Conservation (phyloP, 495 filamentous ascomycete genomes). For the Xylaria flabelliformis region DNA sequence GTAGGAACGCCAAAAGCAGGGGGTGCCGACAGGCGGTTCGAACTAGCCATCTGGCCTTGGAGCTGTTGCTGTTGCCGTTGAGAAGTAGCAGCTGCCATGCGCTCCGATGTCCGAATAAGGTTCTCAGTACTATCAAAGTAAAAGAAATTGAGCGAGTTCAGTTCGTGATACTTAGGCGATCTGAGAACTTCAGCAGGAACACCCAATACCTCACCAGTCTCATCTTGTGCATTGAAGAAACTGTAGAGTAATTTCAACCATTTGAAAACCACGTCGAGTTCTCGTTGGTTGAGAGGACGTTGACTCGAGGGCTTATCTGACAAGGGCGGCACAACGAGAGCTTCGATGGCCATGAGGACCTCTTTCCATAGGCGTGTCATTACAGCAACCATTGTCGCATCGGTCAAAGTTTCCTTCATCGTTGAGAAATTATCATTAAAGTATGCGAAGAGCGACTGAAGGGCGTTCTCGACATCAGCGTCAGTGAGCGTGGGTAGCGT, state of each 20-base stretch:
- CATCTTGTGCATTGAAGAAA: constrained; percentile 94
- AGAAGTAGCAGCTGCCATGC: constrained; percentile 91
- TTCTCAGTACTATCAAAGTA: constrained; percentile 94
- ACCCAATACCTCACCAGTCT: constrained; percentile 84
- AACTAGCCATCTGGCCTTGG: constrained; percentile 40
- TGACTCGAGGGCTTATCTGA: constrained; percentile 95
- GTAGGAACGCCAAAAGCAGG: constrained; percentile 58
- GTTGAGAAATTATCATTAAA: constrained; percentile 99
- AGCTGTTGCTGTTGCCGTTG: constrained; percentile 72
- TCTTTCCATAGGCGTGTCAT: constrained; percentile 99
- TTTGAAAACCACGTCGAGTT: constrained; percentile 92
- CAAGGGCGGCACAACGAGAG: constrained; percentile 87
- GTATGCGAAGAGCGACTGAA: constrained; percentile 91
- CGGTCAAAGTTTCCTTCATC: constrained; percentile 94
- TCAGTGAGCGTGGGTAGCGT: constrained; percentile 64
- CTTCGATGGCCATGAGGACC: constrained; percentile 88
- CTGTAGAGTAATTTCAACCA: constrained; percentile 92
- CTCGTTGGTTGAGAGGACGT: constrained; percentile 82
- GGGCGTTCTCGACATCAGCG: constrained; percentile 76
- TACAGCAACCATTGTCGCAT: constrained; percentile 91
- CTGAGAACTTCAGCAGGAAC: constrained; percentile 90
- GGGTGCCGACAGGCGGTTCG: constrained; percentile 76
- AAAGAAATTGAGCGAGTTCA: constrained; percentile 95
- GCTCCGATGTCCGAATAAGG: constrained; percentile 89
- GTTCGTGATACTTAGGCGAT: constrained; percentile 97